phyloP scores from a whole-genome alignment of 2,329 filamentous ascomycete species.

The Aspergillus transmontanensis region DNA sequence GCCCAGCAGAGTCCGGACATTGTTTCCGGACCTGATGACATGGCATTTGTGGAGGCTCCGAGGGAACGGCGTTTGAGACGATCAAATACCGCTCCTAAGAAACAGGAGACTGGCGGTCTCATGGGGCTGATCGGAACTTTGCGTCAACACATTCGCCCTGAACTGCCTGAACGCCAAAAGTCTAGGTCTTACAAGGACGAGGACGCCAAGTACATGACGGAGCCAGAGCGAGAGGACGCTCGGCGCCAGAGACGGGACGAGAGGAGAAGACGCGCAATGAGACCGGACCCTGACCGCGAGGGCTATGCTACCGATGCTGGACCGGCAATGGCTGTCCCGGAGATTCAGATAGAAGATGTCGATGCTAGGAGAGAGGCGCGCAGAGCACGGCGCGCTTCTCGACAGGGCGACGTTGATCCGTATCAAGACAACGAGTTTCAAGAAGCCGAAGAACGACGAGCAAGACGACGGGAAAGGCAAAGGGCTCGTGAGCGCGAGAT shows the following conservation, averaged over 20 bases:
- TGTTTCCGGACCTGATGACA: conserved; percentile 52
- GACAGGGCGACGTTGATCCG: conserved; percentile 38
- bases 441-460: conserved; percentile 42
- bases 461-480: conserved; percentile 56
- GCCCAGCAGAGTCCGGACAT: conserved; percentile 49
- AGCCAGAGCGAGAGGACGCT: conserved; percentile 40
- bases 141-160: conserved; percentile 35
- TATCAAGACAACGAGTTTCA: conserved; percentile 34
- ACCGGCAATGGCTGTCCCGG: conserved; percentile 31
- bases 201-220: conserved; percentile 33
- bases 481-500: conserved; percentile 45
- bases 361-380: conserved; percentile 66
- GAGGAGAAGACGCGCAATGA: conserved; percentile 41
- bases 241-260: conserved; percentile 40
- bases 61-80: conserved; percentile 59
- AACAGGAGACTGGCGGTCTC: conserved; percentile 56
- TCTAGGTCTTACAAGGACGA: conserved; percentile 42
- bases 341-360: conserved; percentile 53
- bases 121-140: conserved; percentile 64
- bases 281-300: conserved; percentile 54
- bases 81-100: conserved; percentile 64
- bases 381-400: conserved; percentile 54
- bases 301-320: conserved; percentile 48
- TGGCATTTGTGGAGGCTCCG: conserved; percentile 54
- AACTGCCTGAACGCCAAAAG: conserved; percentile 39